These are phyloP conservation scores for Geum urbanum DNA, from an alignment of 306 rosid species.

Conservation along the genomic window DNA sequence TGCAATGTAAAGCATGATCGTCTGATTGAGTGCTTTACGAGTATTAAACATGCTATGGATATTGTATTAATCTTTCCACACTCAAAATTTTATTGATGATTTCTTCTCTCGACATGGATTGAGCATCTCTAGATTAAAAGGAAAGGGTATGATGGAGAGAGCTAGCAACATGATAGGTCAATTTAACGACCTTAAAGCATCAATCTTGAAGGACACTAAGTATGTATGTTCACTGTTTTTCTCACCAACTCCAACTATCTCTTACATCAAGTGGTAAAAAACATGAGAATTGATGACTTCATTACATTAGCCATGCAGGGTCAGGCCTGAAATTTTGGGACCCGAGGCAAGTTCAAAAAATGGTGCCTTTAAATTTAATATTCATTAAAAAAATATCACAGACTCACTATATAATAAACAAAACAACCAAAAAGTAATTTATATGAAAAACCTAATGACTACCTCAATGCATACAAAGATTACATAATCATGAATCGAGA, in stretches of 20 bases:
- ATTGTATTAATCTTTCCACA: background rate
- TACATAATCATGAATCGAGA: too few species aligned
- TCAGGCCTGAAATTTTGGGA: too few species aligned
- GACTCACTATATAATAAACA: too few species aligned
- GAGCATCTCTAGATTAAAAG: background rate
- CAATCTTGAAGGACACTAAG: background rate
- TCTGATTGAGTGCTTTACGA: background rate
- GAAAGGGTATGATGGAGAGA: background rate
- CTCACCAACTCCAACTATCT: background rate
- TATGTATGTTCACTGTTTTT: too few species aligned
- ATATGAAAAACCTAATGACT: too few species aligned
- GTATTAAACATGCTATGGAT: background rate
- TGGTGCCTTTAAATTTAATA: too few species aligned
- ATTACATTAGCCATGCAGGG: too few species aligned
- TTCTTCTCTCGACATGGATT: background rate
- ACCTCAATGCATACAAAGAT: too few species aligned
- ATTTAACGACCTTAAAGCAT: too few species aligned
- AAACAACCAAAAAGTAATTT: too few species aligned
- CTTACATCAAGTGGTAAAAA: background rate
- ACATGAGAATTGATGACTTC: background rate
- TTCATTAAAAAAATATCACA: too few species aligned
- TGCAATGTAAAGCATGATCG: background rate
- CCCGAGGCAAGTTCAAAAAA: too few species aligned
- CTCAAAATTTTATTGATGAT: background rate
- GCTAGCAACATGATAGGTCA: background rate